Evolutionary conservation across 768 basidiomycete genomes (phyloP).

Genomic region (Psilocybe cubensis): DNA sequence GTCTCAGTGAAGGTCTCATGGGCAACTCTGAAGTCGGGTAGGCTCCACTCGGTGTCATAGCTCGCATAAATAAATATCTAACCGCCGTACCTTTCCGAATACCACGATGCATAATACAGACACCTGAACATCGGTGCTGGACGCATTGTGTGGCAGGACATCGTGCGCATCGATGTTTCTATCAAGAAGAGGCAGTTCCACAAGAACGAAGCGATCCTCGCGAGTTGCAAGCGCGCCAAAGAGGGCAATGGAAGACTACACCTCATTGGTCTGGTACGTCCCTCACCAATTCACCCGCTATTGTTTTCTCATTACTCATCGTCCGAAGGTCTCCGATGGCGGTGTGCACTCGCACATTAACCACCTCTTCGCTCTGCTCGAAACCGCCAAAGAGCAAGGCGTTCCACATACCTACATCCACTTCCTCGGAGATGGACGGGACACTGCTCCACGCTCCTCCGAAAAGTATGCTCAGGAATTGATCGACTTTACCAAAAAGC

Average conservation of each 20-base stretch:
- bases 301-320: conserved; percentile 1
- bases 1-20: conserved; percentile 93
- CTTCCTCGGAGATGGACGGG: conserved; percentile 94
- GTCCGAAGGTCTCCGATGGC: conserved; percentile 81
- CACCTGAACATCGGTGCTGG: conserved; percentile 96
- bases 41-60: conserved; percentile 4
- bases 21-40: conserved; percentile 98
- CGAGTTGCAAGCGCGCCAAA: conserved; percentile 77
- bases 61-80: background rate
- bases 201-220: conserved; percentile 73
- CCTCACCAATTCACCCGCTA: background rate
- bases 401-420: conserved; percentile 90
- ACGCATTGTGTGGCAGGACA: conserved; percentile 96
- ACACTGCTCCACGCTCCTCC: conserved; percentile 88
- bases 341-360: conserved; percentile 96
- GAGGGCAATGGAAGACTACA: conserved; percentile 84
- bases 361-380: conserved; percentile 89
- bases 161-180: conserved; percentile 90
- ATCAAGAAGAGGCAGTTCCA: conserved; percentile 91
- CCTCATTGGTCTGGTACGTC: conserved; percentile 80
- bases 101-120: too few species aligned
- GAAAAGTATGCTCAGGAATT: conserved; percentile 78
- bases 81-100: background rate
- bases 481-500: conserved; percentile 75
- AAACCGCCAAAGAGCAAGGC: conserved; percentile 84